These are phyloP conservation scores for Umbilicaria muhlenbergii DNA, from an alignment of 495 filamentous ascomycete species.

Conservation along the genomic window DNA sequence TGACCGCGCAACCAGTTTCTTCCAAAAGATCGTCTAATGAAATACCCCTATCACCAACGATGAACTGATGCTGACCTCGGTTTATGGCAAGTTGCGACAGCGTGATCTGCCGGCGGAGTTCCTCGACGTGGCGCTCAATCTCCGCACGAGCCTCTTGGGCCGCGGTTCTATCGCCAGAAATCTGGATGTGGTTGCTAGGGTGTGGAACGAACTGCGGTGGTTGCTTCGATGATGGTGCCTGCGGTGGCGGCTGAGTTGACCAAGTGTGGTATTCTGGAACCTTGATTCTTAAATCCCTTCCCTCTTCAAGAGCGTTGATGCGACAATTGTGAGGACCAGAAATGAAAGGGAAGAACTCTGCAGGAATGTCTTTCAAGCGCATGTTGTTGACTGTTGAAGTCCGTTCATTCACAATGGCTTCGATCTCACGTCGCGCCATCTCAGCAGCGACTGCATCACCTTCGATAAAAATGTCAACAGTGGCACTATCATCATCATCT, in stretches of 20 bases:
- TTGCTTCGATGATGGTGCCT: slow-evolving; percentile 43
- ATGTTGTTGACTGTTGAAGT: slow-evolving; percentile 58
- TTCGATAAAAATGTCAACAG: slow-evolving; percentile 75
- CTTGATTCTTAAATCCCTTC: slow-evolving; percentile 54
- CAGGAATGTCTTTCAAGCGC: slow-evolving; percentile 63
- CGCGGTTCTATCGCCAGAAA: slow-evolving; percentile 72
- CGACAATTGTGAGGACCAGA: slow-evolving; percentile 60
- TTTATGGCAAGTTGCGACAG: slow-evolving; percentile 60
- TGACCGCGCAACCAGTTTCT: slow-evolving; percentile 78
- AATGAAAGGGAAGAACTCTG: slow-evolving; percentile 93
- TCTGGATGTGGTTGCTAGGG: slow-evolving; percentile 53
- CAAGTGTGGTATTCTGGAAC: slow-evolving; percentile 69
- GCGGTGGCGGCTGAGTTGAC: slow-evolving; percentile 52
- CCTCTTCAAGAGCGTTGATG: slow-evolving; percentile 52
- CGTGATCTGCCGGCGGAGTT: slow-evolving; percentile 53
- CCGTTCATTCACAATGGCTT: slow-evolving; percentile 71
- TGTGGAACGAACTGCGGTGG: slow-evolving; percentile 50
- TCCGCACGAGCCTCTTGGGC: slow-evolving; percentile 64
- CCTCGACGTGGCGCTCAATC: slow-evolving; percentile 59
- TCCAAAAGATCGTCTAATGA: slow-evolving; percentile 72
- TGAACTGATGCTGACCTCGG: slow-evolving; percentile 74
- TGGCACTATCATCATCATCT: slow-evolving; percentile 59
- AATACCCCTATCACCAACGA: slow-evolving; percentile 65
- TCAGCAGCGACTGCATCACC: slow-evolving; percentile 75
- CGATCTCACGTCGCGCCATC: slow-evolving; percentile 66